Base-by-base conservation (phyloP, 106 monocot species). In the Acorus gramineus region DNA sequence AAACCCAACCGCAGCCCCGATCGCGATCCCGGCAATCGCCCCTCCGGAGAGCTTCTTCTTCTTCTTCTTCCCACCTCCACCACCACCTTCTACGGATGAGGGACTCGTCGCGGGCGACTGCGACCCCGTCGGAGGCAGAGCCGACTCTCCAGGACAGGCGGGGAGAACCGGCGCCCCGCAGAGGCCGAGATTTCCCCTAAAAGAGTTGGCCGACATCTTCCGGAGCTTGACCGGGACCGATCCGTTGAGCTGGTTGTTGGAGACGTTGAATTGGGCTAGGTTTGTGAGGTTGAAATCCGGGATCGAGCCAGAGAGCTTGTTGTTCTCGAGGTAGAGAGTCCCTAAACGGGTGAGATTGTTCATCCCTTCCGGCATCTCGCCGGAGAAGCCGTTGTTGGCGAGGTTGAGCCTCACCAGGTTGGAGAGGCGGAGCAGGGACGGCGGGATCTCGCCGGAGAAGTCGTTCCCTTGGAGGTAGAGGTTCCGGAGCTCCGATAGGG, bases 11-110 rank as follows among this genome's bases (percentile, higher is more conserved):
- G 65, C 74, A 4, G 81, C 65, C 7, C 73, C 92, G 11, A 87
- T 69, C 2, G 77, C 84, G 62, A 92, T 87, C n/a, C 84, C 92
- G 48, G 92, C 87, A 54, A 92, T 84, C 4, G 81, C 92, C n/a
- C 84, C 87, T 6, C 82, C 87, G 4, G 86, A 87, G 42, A 92
- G 78, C 28, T 76, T 78, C 14, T 60, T 67, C 10, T 76, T 78
- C 14, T 60, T 67, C 10, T 58, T 68, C 44, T 64, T 63, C 11
- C 42, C n/a, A 3, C 58, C 50, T 14, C 8, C n/a, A n/a, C 9
- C 14, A 13, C 11, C 43, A 10, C 59, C 47, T n/a, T 57, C 9
- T 2, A n/a, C 42, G 3, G 45, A 14, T 49, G 42, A 2, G 51
- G 44, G 14, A 55, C 64, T 6, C 1, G 72, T 56, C n/a, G 61